Base-by-base conservation (phyloP, 495 filamentous ascomycete species). In the Aeminium ludgeri region DNA sequence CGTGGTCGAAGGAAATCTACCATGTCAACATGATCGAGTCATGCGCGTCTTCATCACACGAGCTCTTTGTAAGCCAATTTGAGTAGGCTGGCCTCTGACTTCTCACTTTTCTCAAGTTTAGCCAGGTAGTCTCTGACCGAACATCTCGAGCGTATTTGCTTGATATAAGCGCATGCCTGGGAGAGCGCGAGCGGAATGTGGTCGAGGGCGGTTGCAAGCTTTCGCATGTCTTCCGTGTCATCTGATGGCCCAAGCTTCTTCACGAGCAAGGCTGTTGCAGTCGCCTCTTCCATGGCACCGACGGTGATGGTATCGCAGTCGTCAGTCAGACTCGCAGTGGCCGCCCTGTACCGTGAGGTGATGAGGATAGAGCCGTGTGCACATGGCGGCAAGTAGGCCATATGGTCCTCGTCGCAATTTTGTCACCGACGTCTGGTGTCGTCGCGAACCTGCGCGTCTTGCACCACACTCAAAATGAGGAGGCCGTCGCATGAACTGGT, bases 1-100 rank as follows among this genome's bases (percentile, higher is more conserved):
- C 20, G 13, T 50, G 48, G 3, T 50, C 37, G 32, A 50, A 50
- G 3, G 43, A 50, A 18, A 50, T 46, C 30, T 47, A 33, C 48
- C 43, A 50, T 1, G 48, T 46, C 13, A 47, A 16, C 13, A 50
- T 43, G 34, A 46, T 38, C n/a, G 34, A 43, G 18, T 42, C 43
- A 6, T 38, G 32, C 4, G 34, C 44, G 18, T 46, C 37, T 1
- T 25, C 1, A 36, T 46, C 38, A 20, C 44, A 44, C 4, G 18
- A 48, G 25, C 7, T 51, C 39, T 28, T n/a, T 30, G 20, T 6
- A 11, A 10, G 25, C 29, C 11, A 7, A 12, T 12, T 30, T 17
- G 1, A 47, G 44, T 2, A 47, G 33, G 11, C 30, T 40, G 10
- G 11, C 37, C 34, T 34, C 39, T 11, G 33, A 28, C 35, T 36